phyloP scores from a whole-genome alignment of 257 asterid genomes.

The Anisodus acutangulus region DNA sequence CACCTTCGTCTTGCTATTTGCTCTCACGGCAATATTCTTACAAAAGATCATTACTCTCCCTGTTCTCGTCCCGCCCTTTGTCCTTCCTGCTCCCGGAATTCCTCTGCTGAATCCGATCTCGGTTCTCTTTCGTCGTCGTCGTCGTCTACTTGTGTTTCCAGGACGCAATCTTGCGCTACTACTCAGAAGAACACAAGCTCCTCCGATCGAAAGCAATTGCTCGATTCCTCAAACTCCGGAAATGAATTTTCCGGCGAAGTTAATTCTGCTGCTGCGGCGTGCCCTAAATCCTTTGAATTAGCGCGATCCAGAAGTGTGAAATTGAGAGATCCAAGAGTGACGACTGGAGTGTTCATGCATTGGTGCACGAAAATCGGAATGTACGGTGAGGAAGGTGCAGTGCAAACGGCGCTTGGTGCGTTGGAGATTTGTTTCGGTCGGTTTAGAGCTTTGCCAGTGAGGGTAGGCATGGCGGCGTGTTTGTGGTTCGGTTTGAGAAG shows the following conservation, averaged over 20 bases:
- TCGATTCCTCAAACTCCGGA: neutral
- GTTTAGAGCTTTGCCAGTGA: slow-evolving; percentile 50
- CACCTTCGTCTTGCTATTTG: slow-evolving; percentile 57
- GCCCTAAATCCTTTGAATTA: neutral
- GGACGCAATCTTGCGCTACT: slow-evolving; percentile 34
- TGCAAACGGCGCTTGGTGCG: slow-evolving; percentile 42
- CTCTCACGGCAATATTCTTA: slow-evolving; percentile 34
- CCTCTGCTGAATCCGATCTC: slow-evolving; percentile 31
- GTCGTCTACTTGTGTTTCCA: slow-evolving; percentile 52
- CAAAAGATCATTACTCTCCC: slow-evolving; percentile 33
- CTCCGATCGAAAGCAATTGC: slow-evolving; percentile 13
- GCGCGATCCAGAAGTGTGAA: slow-evolving; percentile 24
- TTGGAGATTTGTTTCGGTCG: slow-evolving; percentile 42
- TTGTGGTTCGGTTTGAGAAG: slow-evolving; percentile 61
- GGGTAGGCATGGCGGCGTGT: slow-evolving; percentile 59
- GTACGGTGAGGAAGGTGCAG: slow-evolving; percentile 28
- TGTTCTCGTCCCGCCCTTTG: slow-evolving; percentile 31
- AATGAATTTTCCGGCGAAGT: neutral
- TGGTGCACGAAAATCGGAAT: slow-evolving; percentile 59
- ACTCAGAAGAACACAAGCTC: slow-evolving; percentile 17
- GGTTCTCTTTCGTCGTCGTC: slow-evolving; percentile 36
- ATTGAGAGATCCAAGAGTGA: slow-evolving; percentile 22
- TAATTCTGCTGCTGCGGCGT: neutral
- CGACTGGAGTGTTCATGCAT: slow-evolving; percentile 50
- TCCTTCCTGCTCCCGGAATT: slow-evolving; percentile 37